Percentiles rank a stretch among this genome's conserved stretches.
Evolutionary conservation across 2,329 filamentous ascomycete genomes (phyloP).

Genomic region (Aspergillus unguis): DNA sequence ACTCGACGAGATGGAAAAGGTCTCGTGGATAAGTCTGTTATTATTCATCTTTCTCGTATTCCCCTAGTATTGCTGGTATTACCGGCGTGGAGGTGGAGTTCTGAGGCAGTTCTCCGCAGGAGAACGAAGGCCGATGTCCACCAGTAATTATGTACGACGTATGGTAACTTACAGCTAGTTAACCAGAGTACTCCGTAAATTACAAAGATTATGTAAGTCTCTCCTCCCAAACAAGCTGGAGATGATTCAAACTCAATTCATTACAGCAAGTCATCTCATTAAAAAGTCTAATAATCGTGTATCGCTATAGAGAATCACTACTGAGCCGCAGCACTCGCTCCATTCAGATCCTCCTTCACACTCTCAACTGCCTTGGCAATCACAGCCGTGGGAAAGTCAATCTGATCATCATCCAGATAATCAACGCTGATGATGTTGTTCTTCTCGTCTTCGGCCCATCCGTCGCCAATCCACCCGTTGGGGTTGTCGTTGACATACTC

Average conservation of each 20-base stretch:
- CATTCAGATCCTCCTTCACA: background rate
- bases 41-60: background rate
- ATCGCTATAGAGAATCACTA: too few species aligned
- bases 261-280: too few species aligned
- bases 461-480: conserved; percentile 33
- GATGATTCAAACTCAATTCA: too few species aligned
- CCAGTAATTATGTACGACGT: background rate
- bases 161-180: background rate
- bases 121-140: background rate
- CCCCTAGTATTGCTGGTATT: background rate
- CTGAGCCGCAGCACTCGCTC: background rate
- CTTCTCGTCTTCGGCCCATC: conserved; percentile 35
- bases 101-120: background rate
- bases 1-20: background rate
- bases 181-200: background rate
- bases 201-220: too few species aligned
- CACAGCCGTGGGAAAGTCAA: conserved; percentile 30
- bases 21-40: background rate
- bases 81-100: background rate
- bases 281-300: too few species aligned
- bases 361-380: background rate
- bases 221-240: too few species aligned
- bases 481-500: conserved; percentile 35
- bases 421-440: conserved; percentile 30
- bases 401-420: conserved; percentile 36